A percentile compares a stretch with the other conserved stretches of the same genome.
These are phyloP conservation scores for Coemansia guatemalensis DNA, from an alignment of 192 early-diverging fungal species.

Conservation along the genomic window DNA sequence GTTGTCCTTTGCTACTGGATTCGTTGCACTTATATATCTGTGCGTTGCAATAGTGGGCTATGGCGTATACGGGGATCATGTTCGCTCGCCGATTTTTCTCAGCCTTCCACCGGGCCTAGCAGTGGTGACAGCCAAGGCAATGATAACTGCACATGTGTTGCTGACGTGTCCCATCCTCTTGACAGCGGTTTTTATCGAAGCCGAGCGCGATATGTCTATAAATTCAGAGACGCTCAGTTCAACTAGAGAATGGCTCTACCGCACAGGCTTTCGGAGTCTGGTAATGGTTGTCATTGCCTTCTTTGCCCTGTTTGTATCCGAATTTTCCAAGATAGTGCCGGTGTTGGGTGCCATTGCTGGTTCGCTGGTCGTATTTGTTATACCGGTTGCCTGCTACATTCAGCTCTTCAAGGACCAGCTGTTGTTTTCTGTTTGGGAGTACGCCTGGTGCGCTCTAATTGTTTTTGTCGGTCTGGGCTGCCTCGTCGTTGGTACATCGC, in stretches of 20 bases:
- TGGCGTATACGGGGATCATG: constrained; percentile 67
- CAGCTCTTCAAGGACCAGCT: constrained; percentile 50
- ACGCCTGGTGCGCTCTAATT: constrained; percentile 44
- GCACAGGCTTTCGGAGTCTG: constrained; percentile 55
- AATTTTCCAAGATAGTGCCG: constrained; percentile 77
- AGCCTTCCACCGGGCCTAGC: constrained; percentile 64
- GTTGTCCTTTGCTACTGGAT: constrained; percentile 60
- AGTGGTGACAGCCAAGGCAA: constrained; percentile 62
- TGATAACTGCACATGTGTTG: constrained; percentile 81
- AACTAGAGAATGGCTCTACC: constrained; percentile 52
- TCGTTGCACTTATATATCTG: constrained; percentile 71
- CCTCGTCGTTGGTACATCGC: constrained; percentile 42
- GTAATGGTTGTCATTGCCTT: constrained; percentile 57
- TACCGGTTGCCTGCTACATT: constrained; percentile 77
- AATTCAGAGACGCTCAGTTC: constrained; percentile 33
- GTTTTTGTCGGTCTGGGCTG: constrained; percentile 36
- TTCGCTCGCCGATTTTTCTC: constrained; percentile 65
- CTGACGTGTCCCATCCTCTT: constrained; percentile 79
- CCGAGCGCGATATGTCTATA: constrained; percentile 65
- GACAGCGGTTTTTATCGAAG: constrained; percentile 72
- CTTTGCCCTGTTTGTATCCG: constrained; percentile 70
- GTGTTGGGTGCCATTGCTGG: constrained; percentile 81
- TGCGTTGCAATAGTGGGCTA: constrained; percentile 74
- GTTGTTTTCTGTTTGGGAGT: constrained; percentile 26
- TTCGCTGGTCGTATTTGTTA: constrained; percentile 77